A percentile compares a stretch with the other conserved stretches of the same genome.
Conservation (phyloP, 140 eudicot genomes). For the Erigeron philadelphicus region DNA sequence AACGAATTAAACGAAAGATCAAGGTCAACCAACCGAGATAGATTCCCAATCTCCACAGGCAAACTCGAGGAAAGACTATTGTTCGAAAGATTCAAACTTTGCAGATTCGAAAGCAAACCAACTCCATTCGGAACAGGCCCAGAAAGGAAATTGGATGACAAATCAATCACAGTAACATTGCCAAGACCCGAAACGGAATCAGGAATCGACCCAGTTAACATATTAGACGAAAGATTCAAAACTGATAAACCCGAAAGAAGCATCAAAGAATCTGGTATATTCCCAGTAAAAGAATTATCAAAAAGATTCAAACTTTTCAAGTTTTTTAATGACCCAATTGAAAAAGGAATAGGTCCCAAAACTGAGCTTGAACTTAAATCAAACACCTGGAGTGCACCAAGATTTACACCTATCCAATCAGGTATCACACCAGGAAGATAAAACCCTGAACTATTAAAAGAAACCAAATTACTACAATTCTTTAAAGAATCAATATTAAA, state of each 20-base stretch:
- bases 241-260: conserved; percentile 32
- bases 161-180: conserved; percentile 37
- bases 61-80: conserved; percentile 48
- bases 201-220: conserved; percentile 53
- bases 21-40: conserved; percentile 47
- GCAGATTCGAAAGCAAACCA: conserved; percentile 37
- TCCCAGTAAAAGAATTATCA: conserved; percentile 47
- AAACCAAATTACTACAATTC: conserved; percentile 32
- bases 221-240: conserved; percentile 48
- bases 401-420: conserved; percentile 49
- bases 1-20: conserved; percentile 52
- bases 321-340: conserved; percentile 40
- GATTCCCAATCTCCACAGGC: conserved; percentile 47
- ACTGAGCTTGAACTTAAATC: conserved; percentile 61
- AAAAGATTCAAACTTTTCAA: conserved; percentile 37
- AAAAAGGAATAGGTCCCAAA: conserved; percentile 49
- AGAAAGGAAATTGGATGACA: conserved; percentile 59
- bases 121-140: conserved; percentile 46
- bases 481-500: conserved; percentile 49
- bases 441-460: conserved; percentile 58
- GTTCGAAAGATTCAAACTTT: conserved; percentile 37
- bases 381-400: conserved; percentile 49
- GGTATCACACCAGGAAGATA: conserved; percentile 53
- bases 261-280: conserved; percentile 44
- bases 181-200: conserved; percentile 36